These are phyloP conservation scores for Rhododendron simsii DNA, from an alignment of 148 eudicot genomes.

Conservation along the genomic window DNA sequence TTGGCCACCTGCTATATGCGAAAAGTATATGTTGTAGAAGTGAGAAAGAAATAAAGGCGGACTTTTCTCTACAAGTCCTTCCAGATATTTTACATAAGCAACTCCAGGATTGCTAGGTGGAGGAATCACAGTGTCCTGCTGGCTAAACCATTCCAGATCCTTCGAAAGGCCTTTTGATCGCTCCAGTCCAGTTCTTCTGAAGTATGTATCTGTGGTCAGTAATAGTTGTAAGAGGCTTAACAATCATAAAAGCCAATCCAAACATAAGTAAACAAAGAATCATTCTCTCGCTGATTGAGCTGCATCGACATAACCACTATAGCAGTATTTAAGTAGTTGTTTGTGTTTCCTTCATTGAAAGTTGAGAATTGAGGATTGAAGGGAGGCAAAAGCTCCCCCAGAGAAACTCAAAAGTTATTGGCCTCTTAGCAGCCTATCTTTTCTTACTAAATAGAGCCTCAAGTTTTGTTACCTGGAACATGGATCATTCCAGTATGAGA, in stretches of 20 bases:
- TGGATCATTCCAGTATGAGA: neutral
- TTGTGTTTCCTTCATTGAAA: neutral
- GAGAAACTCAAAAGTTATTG: neutral
- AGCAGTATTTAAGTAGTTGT: neutral
- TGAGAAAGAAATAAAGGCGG: slow-evolving; percentile 67
- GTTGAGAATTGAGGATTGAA: neutral
- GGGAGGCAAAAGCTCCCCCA: neutral
- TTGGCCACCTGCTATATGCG: slow-evolving; percentile 94
- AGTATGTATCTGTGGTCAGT: slow-evolving; percentile 63
- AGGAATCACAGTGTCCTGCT: slow-evolving; percentile 54
- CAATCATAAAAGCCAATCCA: neutral
- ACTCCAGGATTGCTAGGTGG: slow-evolving; percentile 68
- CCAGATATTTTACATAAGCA: slow-evolving; percentile 65
- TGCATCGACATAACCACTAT: neutral
- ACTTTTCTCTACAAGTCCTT: slow-evolving; percentile 62
- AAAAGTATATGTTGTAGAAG: slow-evolving; percentile 80
- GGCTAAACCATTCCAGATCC: slow-evolving; percentile 75
- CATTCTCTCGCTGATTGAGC: neutral
- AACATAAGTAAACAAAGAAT: neutral
- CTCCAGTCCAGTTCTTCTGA: slow-evolving; percentile 87
- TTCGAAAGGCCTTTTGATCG: slow-evolving; percentile 54
- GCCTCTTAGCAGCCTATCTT: neutral
- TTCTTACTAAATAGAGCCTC: neutral
- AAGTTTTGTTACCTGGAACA: neutral
- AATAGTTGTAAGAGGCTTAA: neutral